These are phyloP conservation scores for Plantago coronopus DNA, from an alignment of 305 asterid genomes.

Conservation along the genomic window DNA sequence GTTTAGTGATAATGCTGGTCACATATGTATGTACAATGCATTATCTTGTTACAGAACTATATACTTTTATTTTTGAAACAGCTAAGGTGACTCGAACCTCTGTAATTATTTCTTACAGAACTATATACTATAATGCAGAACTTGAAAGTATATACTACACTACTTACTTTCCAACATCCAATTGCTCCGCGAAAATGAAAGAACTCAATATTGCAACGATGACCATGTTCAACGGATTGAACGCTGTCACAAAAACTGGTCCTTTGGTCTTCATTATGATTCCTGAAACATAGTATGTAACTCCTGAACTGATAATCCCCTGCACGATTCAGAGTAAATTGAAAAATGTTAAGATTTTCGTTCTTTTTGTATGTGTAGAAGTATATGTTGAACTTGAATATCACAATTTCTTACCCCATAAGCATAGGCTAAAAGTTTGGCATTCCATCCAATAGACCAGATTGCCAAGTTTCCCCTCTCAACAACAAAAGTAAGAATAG, in stretches of 20 bases:
- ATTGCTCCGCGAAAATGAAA: slow-evolving; percentile 2
- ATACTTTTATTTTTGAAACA: too few species aligned
- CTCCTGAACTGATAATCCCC: slow-evolving; percentile 8
- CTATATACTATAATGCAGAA: too few species aligned
- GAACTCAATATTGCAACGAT: slow-evolving; percentile 6
- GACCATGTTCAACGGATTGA: slow-evolving; percentile 2
- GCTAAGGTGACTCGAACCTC: too few species aligned
- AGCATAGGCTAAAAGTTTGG: not conserved
- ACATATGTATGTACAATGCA: too few species aligned
- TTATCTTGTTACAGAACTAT: too few species aligned
- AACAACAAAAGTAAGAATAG: not conserved
- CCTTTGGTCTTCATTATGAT: slow-evolving; percentile 5
- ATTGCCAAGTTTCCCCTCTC: slow-evolving; percentile 1
- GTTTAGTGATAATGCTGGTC: too few species aligned
- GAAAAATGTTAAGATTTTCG: too few species aligned
- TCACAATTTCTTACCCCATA: not conserved
- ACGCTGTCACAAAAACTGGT: slow-evolving; percentile 1
- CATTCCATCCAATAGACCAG: slow-evolving; percentile 6
- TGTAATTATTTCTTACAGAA: too few species aligned
- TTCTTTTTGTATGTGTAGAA: too few species aligned
- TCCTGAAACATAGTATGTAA: slow-evolving; percentile 1
- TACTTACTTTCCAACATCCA: slow-evolving; percentile 2
- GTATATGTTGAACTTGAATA: too few species aligned
- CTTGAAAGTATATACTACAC: not conserved
- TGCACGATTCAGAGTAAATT: not conserved